Percentiles rank a stretch among this genome's conserved stretches.
Evolutionary conservation across 306 rosid genomes (phyloP).

Genomic region (Medicago lupulina): DNA sequence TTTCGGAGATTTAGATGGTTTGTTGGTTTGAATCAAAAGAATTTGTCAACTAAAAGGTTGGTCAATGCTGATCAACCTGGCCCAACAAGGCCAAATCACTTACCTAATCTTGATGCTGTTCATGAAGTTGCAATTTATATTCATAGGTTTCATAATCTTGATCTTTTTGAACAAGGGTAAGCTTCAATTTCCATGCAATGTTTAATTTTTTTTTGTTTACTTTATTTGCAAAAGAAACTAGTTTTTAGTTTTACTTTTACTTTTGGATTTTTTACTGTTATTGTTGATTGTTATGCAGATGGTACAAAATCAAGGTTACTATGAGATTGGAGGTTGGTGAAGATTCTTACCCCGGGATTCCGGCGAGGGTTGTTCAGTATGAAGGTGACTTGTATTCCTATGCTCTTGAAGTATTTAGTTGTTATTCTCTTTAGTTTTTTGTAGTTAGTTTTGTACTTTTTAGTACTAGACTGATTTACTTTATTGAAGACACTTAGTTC

Average conservation of each 20-base stretch:
- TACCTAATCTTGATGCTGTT: conserved; percentile 67
- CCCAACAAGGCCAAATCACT: conserved; percentile 55
- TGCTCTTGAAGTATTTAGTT: conserved; percentile 32
- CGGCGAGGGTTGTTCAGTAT: conserved; percentile 92
- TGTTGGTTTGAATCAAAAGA: conserved; percentile 66
- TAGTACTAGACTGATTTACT: conserved; percentile 12
- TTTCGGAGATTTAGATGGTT: conserved; percentile 77
- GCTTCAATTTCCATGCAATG: not conserved
- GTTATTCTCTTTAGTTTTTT: conserved; percentile 40
- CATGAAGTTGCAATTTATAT: conserved; percentile 89
- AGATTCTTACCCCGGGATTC: conserved; percentile 70
- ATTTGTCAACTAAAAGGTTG: conserved; percentile 69
- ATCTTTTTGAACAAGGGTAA: conserved; percentile 92
- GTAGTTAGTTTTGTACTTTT: conserved; percentile 23
- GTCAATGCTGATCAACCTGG: conserved; percentile 63
- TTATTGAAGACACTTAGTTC: conserved; percentile 2
- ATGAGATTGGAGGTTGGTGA: conserved; percentile 79
- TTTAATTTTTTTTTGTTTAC: not conserved
- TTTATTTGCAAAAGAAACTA: not conserved
- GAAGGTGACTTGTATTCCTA: conserved; percentile 65
- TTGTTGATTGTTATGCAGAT: conserved; percentile 53
- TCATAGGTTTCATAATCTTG: conserved; percentile 95
- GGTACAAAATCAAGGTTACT: conserved; percentile 89
- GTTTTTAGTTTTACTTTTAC: not conserved
- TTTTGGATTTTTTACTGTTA: not conserved